A percentile compares a stretch with the other conserved stretches of the same genome.
These are phyloP conservation scores for Lagenidium giganteum DNA, from an alignment of 352 stramenopile species.

Conservation along the genomic window DNA sequence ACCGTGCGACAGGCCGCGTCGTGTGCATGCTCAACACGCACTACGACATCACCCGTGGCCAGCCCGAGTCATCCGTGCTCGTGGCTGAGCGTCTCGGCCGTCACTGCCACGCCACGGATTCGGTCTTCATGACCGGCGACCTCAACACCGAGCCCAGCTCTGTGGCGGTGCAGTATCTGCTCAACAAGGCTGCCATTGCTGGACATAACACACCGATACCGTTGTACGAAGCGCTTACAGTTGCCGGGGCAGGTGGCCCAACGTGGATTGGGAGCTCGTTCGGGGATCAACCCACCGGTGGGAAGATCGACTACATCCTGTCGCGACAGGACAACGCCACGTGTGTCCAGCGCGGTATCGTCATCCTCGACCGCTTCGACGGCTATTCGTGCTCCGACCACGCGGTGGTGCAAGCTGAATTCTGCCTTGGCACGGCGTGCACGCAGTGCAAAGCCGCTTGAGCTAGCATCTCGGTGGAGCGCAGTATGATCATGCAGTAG, in stretches of 20 bases:
- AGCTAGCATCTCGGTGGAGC: too few species aligned
- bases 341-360: slow-evolving; percentile 27
- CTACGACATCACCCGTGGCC: slow-evolving; percentile 54
- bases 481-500: too few species aligned
- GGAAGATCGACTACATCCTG: slow-evolving; percentile 75
- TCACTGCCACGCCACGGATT: slow-evolving; percentile 41
- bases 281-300: slow-evolving; percentile 12
- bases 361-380: slow-evolving; percentile 45
- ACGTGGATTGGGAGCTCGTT: slow-evolving; percentile 71
- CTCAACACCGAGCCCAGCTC: slow-evolving; percentile 44
- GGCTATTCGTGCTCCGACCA: slow-evolving; percentile 62
- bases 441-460: too few species aligned
- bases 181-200: slow-evolving; percentile 16
- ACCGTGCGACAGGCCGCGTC: slow-evolving; percentile 16
- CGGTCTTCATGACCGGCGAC: slow-evolving; percentile 62
- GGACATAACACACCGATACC: slow-evolving; percentile 30
- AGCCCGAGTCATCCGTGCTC: slow-evolving; percentile 45
- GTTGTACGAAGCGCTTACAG: slow-evolving; percentile 59
- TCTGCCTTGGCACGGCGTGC: slow-evolving; percentile 60
- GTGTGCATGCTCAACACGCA: slow-evolving; percentile 82
- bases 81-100: slow-evolving; percentile 34
- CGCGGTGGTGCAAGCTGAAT: slow-evolving; percentile 45
- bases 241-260: slow-evolving; percentile 23
- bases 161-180: slow-evolving; percentile 37
- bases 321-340: slow-evolving; percentile 35